Evolutionary conservation across 306 rosid genomes (phyloP), one percentile per base, ranked within the genome.

Genomic region (Fragaria ananassa): DNA sequence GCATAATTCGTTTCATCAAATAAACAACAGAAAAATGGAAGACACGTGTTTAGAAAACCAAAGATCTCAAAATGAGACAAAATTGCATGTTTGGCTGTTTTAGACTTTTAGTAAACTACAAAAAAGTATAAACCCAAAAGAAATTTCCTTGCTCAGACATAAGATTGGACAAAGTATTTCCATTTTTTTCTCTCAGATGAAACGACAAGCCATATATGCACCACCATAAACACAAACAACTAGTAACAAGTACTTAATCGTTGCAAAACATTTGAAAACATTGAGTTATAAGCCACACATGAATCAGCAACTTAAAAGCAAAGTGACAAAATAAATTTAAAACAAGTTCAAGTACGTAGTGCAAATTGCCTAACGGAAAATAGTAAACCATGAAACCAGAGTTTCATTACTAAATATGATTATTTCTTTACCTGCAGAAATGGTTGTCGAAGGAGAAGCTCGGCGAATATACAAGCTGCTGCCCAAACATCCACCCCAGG

Each of bases 401-500:
- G 53, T 41, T 56, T n/a, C 65, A 72, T 14, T 54, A 53, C 17
- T 3, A 73, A 19, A 4, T 50, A 54, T 13, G 10, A 70, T 39
- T 35, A 41, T 29, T 6, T 18, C n/a, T 77, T 80, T 60, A 90
- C 98, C 98, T 91, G 97, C 80, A 93, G 85, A 80, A 93, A 93
- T 51, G 98, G 98, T 44, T 96, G 88, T 76, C 98, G 96, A 45
- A 93, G 93, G 51, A 93, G 89, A 51, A 93, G 91, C 77, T 93
- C 98, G 35, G 98, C 96, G 46, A 93, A 93, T 83, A 93, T 93
- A 83, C 97, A 93, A 68, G 91, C 98, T 62, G 98, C 97, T 70
- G 98, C 98, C 98, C 98, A 93, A 74, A 93, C 97, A 91, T 93
- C 98, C 60, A 93, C 98, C 72, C 94, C 96, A 21, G 98, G 75